phyloP scores from a whole-genome alignment of 2,329 filamentous ascomycete genomes.

The Penicillium sp. region DNA sequence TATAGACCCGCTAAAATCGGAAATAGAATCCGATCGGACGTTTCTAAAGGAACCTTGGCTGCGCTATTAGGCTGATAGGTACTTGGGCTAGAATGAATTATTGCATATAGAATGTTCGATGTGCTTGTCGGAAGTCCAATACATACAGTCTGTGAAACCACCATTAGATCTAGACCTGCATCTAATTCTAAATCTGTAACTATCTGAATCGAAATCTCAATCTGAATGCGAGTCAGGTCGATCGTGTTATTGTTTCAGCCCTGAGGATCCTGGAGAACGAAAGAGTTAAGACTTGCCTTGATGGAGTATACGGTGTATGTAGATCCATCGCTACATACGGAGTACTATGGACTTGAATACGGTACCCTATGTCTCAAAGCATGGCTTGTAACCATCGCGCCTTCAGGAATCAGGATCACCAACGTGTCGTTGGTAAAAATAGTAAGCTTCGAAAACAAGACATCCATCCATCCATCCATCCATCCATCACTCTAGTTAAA shows the following conservation, averaged over 20 bases:
- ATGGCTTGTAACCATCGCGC: neutral
- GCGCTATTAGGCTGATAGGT: neutral
- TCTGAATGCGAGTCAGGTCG: neutral
- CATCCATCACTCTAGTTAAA: neutral
- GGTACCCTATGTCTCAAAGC: neutral
- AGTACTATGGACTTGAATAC: neutral
- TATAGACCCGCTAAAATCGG: neutral
- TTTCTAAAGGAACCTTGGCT: neutral
- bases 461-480: neutral
- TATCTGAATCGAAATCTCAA: neutral
- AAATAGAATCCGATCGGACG: neutral
- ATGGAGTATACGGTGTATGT: neutral
- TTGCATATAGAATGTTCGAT: neutral
- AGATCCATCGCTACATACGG: neutral
- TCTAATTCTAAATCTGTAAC: slow-evolving; percentile 1
- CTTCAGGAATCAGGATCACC: neutral
- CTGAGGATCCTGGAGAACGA: slow-evolving; percentile 8
- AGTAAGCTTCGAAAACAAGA: neutral
- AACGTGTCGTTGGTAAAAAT: neutral
- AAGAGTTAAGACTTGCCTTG: neutral
- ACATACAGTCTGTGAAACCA: neutral
- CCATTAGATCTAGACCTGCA: neutral
- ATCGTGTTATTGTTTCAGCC: slow-evolving; percentile 12
- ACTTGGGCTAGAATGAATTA: neutral
- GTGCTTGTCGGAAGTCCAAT: neutral